phyloP scores from a whole-genome alignment of 495 filamentous ascomycete genomes.

The Hypoxylon crocopeplum region DNA sequence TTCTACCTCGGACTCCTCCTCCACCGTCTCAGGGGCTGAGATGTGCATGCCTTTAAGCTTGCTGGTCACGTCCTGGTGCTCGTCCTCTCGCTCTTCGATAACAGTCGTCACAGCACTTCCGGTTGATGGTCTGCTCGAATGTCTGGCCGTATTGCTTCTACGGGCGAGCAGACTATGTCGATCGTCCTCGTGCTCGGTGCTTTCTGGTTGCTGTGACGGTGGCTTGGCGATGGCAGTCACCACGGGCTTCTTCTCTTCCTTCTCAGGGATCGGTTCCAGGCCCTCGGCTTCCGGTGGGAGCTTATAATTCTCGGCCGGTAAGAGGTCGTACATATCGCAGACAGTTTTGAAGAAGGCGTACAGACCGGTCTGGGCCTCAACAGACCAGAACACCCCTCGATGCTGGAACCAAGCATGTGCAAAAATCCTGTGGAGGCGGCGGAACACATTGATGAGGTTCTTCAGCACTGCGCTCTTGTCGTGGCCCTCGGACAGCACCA shows the following conservation, averaged over 20 bases:
- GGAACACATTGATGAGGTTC: constrained; percentile 91
- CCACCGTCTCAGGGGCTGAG: constrained; percentile 44
- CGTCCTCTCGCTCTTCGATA: constrained; percentile 73
- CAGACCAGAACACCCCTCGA: constrained; percentile 90
- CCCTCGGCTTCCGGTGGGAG: constrained; percentile 93
- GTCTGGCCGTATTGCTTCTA: constrained; percentile 73
- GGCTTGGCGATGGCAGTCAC: constrained; percentile 55
- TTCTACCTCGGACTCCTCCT: constrained; percentile 50
- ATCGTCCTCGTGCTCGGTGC: constrained; percentile 49
- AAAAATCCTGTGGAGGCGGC: constrained; percentile 93
- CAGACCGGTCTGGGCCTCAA: constrained; percentile 85
- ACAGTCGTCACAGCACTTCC: constrained; percentile 77
- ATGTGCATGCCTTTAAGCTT: constrained; percentile 50
- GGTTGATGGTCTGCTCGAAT: constrained; percentile 74
- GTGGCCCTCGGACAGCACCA: constrained; percentile 63
- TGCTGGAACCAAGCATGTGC: constrained; percentile 99
- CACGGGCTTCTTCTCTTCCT: constrained; percentile 44
- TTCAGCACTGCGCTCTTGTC: constrained; percentile 73
- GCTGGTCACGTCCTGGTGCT: constrained; percentile 48
- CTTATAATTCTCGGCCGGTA: constrained; percentile 94
- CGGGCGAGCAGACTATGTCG: constrained; percentile 44
- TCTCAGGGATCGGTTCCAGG: constrained; percentile 50
- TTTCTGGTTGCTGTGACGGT: constrained; percentile 47
- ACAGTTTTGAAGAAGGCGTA: constrained; percentile 98
- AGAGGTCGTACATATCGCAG: constrained; percentile 85